These are phyloP conservation scores for Diutina neorugosa DNA, from an alignment of 1,139 yeast genomes.

Conservation along the genomic window DNA sequence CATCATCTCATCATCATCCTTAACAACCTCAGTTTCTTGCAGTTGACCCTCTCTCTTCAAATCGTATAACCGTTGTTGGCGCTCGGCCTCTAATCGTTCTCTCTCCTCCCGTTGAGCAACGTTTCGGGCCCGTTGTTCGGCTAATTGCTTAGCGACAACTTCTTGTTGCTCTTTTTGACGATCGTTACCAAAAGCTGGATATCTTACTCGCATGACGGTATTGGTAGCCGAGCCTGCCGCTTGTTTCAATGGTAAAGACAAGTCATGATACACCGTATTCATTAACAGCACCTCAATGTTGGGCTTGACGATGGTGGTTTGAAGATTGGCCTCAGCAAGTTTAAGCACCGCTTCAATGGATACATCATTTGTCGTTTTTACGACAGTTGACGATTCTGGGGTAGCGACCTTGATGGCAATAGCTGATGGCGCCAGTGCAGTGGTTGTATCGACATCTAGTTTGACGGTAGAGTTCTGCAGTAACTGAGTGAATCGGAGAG, in stretches of 20 bases:
- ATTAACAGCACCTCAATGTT: not conserved
- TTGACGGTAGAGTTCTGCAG: not conserved
- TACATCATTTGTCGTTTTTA: not conserved
- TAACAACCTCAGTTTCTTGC: not conserved
- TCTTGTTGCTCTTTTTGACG: not conserved
- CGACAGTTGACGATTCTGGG: not conserved
- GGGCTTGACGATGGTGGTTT: not conserved
- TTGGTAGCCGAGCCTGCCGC: not conserved
- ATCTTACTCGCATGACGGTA: constrained; percentile 1
- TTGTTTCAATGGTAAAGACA: not conserved
- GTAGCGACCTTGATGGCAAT: not conserved
- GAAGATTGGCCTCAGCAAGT: not conserved
- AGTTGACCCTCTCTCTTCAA: not conserved
- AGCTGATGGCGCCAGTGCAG: not conserved
- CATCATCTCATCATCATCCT: not conserved
- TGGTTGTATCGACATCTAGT: not conserved
- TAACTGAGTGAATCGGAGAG: not conserved
- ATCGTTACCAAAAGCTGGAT: not conserved
- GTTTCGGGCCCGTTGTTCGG: not conserved
- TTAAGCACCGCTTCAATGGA: not conserved
- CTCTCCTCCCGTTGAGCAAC: not conserved
- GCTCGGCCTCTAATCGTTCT: not conserved
- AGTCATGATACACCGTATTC: not conserved
- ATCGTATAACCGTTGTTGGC: not conserved
- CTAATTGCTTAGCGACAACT: not conserved